These are phyloP conservation scores for Flaveria bidentis DNA, from an alignment of 129 eudicot genomes.

Conservation along the genomic window DNA sequence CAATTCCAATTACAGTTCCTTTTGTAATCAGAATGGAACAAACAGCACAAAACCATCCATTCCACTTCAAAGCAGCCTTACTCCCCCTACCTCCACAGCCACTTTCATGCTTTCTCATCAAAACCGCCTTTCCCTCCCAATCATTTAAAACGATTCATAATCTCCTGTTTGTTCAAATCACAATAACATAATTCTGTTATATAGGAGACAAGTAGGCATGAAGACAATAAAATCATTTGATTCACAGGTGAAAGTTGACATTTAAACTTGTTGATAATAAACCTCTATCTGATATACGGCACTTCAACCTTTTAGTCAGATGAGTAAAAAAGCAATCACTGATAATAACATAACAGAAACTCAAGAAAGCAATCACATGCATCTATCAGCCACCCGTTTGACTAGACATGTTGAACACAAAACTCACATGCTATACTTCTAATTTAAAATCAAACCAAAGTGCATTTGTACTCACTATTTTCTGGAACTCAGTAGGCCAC, in stretches of 20 bases:
- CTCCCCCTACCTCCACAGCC: no score
- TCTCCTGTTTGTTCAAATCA: slow-evolving; percentile 20
- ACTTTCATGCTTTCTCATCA: neutral
- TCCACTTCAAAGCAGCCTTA: neutral
- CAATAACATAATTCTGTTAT: neutral
- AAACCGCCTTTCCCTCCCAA: neutral
- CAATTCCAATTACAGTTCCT: neutral
- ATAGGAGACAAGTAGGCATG: neutral
- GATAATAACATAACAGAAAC: neutral
- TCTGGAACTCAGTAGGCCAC: slow-evolving; percentile 51
- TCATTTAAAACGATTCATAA: neutral
- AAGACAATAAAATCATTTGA: neutral
- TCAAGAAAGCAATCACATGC: neutral
- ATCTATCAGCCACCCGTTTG: no score
- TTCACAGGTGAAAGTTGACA: neutral
- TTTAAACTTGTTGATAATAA: neutral
- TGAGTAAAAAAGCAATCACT: no score
- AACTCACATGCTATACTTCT: neutral
- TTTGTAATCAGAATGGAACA: no score
- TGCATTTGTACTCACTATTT: slow-evolving; percentile 71
- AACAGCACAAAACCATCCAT: no score
- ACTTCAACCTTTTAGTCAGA: neutral
- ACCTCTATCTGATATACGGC: no score
- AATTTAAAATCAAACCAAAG: neutral
- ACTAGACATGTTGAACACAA: neutral